These are phyloP conservation scores for Mortierella alpina DNA, from an alignment of 192 early-diverging fungal species.

Conservation along the genomic window DNA sequence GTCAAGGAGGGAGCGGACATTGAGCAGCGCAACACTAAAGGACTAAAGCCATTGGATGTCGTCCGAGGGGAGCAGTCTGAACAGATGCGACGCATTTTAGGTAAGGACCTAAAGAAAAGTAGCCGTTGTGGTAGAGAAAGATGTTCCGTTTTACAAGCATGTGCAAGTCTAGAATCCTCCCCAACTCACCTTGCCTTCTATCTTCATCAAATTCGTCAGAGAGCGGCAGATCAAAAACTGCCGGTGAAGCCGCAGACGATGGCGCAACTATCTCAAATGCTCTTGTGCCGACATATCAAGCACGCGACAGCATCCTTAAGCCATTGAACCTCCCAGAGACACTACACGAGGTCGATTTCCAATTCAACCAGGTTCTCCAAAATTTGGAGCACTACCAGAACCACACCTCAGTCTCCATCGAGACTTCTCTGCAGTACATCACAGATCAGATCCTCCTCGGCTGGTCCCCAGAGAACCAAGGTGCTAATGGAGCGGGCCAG, in stretches of 20 bases:
- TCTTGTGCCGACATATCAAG: constrained; percentile 20
- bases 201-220: neutral
- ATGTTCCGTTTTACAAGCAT: neutral
- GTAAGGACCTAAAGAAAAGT: constrained; percentile 15
- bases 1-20: constrained; percentile 61
- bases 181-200: neutral
- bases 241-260: constrained; percentile 10
- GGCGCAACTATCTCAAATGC: constrained; percentile 4
- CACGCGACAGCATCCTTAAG: constrained; percentile 47
- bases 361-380: constrained; percentile 62
- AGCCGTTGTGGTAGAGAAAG: neutral
- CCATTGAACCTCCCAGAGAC: constrained; percentile 54
- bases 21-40: constrained; percentile 56
- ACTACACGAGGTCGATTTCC: constrained; percentile 53
- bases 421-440: constrained; percentile 55
- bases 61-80: constrained; percentile 57
- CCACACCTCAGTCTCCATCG: constrained; percentile 59
- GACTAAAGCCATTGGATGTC: constrained; percentile 58
- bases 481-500: constrained; percentile 32
- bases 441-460: constrained; percentile 57
- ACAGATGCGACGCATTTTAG: constrained; percentile 42
- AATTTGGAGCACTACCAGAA: constrained; percentile 62
- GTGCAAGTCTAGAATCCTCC: neutral
- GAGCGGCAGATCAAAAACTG: constrained; percentile 12
- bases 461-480: constrained; percentile 31